These are phyloP conservation scores for Vararia minispora DNA, from an alignment of 768 basidiomycete genomes.

Conservation along the genomic window DNA sequence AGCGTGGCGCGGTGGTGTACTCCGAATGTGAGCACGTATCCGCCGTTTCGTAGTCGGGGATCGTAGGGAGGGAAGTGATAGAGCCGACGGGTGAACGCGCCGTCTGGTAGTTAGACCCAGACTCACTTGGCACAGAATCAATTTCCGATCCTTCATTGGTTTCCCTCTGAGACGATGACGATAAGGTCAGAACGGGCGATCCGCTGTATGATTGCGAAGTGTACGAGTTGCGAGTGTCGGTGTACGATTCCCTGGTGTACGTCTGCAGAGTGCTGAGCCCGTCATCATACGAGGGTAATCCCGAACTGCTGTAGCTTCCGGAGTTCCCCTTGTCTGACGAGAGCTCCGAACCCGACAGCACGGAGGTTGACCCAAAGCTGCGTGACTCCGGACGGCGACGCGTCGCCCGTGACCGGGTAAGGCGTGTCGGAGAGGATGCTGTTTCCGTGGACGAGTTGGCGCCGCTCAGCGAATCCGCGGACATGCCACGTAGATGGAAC, in stretches of 20 bases:
- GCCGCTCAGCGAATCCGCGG: slow-evolving; percentile 37
- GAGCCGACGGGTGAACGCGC: slow-evolving; percentile 38
- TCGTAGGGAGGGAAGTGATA: slow-evolving; percentile 46
- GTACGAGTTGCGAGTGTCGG: no score
- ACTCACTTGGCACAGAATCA: no score
- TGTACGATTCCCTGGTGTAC: slow-evolving; percentile 7
- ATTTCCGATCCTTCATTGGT: no score
- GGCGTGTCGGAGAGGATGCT: slow-evolving; percentile 36
- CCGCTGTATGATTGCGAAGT: no score
- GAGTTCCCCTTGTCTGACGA: slow-evolving; percentile 50
- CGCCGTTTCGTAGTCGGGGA: slow-evolving; percentile 32
- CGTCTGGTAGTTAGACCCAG: slow-evolving; percentile 33
- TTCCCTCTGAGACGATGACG: no score
- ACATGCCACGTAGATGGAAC: slow-evolving; percentile 45
- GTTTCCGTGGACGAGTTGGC: slow-evolving; percentile 25
- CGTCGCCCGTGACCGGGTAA: slow-evolving; percentile 48
- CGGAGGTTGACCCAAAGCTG: slow-evolving; percentile 31
- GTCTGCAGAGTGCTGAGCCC: slow-evolving; percentile 13
- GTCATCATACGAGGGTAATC: slow-evolving; percentile 18
- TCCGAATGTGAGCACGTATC: slow-evolving; percentile 22
- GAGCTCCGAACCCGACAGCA: slow-evolving; percentile 27
- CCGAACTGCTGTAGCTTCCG: slow-evolving; percentile 20
- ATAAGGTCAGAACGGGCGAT: no score
- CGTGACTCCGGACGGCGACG: slow-evolving; percentile 32
- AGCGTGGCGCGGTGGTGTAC: slow-evolving; percentile 3